These are phyloP conservation scores for Cutaneotrichosporon arboriforme DNA, from an alignment of 1,284 basidiomycete species.

Conservation along the genomic window DNA sequence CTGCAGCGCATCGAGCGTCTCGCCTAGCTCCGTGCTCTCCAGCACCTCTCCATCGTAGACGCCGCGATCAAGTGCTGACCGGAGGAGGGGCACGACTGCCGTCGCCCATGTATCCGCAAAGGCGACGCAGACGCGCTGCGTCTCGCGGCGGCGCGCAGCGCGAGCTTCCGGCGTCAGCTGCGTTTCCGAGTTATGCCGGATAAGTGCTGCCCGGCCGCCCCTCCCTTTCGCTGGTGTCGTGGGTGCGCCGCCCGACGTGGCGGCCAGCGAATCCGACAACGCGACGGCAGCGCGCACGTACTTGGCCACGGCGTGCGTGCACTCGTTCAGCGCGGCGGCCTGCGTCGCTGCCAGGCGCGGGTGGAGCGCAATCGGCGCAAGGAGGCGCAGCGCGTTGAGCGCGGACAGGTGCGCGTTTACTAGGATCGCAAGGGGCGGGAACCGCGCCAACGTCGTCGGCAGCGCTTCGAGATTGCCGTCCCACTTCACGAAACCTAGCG, in stretches of 20 bases:
- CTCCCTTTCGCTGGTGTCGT: conserved; percentile 17
- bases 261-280: conserved; percentile 5
- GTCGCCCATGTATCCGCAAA: conserved; percentile 53
- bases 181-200: conserved; percentile 33
- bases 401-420: conserved; percentile 69
- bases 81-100: conserved; percentile 63
- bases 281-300: conserved; percentile 48
- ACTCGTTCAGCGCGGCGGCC: conserved; percentile 51
- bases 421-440: conserved; percentile 68
- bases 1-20: conserved; percentile 16
- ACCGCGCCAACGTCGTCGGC: conserved; percentile 61
- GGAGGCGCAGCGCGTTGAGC: conserved; percentile 72
- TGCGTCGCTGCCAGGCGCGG: conserved; percentile 53
- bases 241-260: conserved; percentile 7
- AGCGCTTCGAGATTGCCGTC: conserved; percentile 6
- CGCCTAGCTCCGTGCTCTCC: conserved; percentile 8
- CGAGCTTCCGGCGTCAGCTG: conserved; percentile 32
- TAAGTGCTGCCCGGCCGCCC: conserved; percentile 19
- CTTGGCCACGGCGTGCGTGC: conserved; percentile 47
- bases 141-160: conserved; percentile 40
- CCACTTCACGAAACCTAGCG: conserved; percentile 12
- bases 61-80: conserved; percentile 63
- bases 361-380: conserved; percentile 63
- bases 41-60: conserved; percentile 56
- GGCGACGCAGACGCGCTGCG: conserved; percentile 53